Percentiles rank a stretch among this genome's conserved stretches.
Conservation (phyloP, 768 basidiomycete species). For the Mycena metata region DNA sequence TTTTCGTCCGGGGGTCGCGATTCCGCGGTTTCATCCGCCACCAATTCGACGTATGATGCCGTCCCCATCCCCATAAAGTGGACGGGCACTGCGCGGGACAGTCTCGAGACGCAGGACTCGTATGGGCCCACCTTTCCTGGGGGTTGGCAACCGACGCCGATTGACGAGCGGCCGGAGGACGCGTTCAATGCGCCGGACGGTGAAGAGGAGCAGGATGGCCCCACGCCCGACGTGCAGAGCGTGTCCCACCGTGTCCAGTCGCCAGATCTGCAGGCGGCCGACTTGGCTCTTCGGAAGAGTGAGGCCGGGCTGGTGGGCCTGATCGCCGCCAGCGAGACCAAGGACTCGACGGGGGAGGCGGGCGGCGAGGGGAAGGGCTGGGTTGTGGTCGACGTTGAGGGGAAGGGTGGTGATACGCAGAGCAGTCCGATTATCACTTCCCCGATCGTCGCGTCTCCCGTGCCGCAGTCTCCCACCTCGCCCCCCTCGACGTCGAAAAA, state of each 20-base stretch:
- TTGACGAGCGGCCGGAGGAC: constrained; percentile 60
- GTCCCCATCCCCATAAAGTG: constrained; percentile 74
- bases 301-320: constrained; percentile 73
- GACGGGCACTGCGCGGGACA: constrained; percentile 56
- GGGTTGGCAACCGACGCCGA: constrained; percentile 67
- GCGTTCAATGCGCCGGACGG: constrained; percentile 28
- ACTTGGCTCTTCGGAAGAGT: constrained; percentile 66
- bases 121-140: constrained; percentile 62
- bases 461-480: constrained; percentile 43
- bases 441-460: constrained; percentile 46
- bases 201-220: constrained; percentile 44
- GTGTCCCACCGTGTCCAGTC: constrained; percentile 64
- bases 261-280: constrained; percentile 65
- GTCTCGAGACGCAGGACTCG: constrained; percentile 38
- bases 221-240: constrained; percentile 59
- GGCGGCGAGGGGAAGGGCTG: constrained; percentile 63
- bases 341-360: constrained; percentile 43
- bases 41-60: constrained; percentile 57
- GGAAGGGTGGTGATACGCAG: constrained; percentile 41
- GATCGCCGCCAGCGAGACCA: constrained; percentile 52
- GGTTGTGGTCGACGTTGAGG: constrained; percentile 76
- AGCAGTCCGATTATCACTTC: constrained; percentile 42
- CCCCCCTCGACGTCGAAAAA: constrained; percentile 38
- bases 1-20: constrained; percentile 53
- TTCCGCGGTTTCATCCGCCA: constrained; percentile 41